These are phyloP conservation scores for Ophiostoma fasciatum DNA, from an alignment of 2,329 filamentous ascomycete genomes.

Conservation along the genomic window DNA sequence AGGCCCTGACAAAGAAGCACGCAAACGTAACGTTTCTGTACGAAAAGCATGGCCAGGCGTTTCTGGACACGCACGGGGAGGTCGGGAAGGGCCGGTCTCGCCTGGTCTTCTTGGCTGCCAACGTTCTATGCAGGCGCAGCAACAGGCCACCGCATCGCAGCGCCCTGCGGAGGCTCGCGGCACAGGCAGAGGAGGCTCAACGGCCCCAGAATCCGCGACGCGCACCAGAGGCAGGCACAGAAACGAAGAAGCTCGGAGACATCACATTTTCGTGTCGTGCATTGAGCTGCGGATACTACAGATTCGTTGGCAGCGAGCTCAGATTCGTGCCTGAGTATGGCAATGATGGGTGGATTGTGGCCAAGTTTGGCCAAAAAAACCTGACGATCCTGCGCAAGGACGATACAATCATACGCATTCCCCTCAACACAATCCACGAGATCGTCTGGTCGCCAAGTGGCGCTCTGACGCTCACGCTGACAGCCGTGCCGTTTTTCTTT, in stretches of 20 bases:
- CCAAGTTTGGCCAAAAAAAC: conserved; percentile 27
- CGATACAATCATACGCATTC: conserved; percentile 28
- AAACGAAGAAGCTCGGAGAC: too few relatives aligned
- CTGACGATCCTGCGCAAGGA: conserved; percentile 25
- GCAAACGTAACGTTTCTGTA: conserved; percentile 30
- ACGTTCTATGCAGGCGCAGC: conserved; percentile 18
- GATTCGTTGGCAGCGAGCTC: conserved; percentile 23
- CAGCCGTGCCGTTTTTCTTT: conserved; percentile 31
- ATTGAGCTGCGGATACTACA: conserved; percentile 31
- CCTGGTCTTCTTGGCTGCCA: conserved; percentile 16
- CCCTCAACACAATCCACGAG: conserved; percentile 32
- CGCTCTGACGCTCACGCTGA: conserved; percentile 34
- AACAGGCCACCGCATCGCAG: conserved; percentile 7
- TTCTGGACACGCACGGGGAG: conserved; percentile 23
- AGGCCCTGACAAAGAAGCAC: conserved; percentile 19
- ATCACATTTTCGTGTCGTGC: too few relatives aligned
- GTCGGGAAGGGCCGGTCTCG: conserved; percentile 9
- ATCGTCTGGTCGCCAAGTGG: conserved; percentile 23
- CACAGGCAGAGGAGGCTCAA: conserved; percentile 10
- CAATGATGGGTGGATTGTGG: too few relatives aligned
- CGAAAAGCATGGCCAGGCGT: conserved; percentile 23
- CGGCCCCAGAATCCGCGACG: neutral
- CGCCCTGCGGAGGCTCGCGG: conserved; percentile 11
- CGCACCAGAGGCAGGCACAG: neutral
- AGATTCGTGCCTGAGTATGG: conserved; percentile 31